Base-by-base conservation (phyloP, 345 rosid genomes). In the Dovyalis caffra region DNA sequence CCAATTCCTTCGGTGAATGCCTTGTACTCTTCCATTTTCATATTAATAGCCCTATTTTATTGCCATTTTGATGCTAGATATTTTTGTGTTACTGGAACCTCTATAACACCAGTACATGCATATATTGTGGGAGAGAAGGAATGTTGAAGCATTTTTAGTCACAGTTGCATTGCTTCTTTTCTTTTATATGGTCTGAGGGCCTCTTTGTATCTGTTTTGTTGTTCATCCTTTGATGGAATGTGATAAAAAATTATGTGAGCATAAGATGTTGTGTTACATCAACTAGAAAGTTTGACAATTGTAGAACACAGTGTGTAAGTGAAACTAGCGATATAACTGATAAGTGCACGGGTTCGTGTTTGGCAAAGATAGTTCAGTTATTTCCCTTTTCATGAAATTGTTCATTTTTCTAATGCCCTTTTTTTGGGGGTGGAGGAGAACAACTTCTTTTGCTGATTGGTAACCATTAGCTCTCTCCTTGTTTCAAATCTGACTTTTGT, bases 1-100 rank as follows among this genome's bases (percentile, higher is more conserved):
- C 92, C 85, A 68, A 32, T 11, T 70, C 57, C 82, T 66, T 71
- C 23, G 80, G 78, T 80, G 31, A 29, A n/a, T 67, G n/a, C 49
- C 70, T 38, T 70, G 11, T 40, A 25, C 38, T 58, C 11, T 66
- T 71, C 4, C 8, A 64, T 29, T 72, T 61, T 23, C 66, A 56
- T 64, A 23, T 70, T 3, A 73, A 23, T 69, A 20, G 35, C 25
- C 75, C 33, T 34, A 51, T 68, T 76, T 65, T 18, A 66, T 63
- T 18, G 6, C 49, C 15, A 43, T 0, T 65, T 64, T 5, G 14
- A 29, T 26, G 32, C 6, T 34, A 38, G 64, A 60, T 31, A 51
- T 57, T 20, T 69, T 61, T 58, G 20, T 43, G 49, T 14, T 14
- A 43, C 49, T 43, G 18, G 15, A 43, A 43, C 49, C 49, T 14